Evolutionary conservation across 768 basidiomycete genomes (phyloP), one percentile per base, ranked within the genome.

Genomic region (Trametes cinnabarina): DNA sequence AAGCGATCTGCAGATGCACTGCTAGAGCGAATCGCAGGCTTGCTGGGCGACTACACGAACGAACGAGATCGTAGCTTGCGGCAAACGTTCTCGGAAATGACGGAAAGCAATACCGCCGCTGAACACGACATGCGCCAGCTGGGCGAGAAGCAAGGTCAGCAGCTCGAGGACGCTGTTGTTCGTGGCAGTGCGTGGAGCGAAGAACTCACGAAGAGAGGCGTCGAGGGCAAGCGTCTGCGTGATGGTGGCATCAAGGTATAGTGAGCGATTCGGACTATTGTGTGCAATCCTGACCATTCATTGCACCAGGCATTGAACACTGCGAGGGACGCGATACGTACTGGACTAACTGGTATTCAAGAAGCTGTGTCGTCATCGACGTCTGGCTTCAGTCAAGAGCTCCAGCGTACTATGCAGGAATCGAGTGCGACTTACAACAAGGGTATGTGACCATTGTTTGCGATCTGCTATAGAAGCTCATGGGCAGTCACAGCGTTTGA

Each of bases 1-100:
- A 83, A 87, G 23, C 82, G 79, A 47, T 82, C 88, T 1, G 88
- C 85, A 57, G 84, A 86, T 40, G 87, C 90, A 39, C 70, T 96
- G 12, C 71, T 94, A n/a, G 80, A 87, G 40, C 86, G 85, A 37
- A 79, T 96, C 48, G 88, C 90, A 0, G 76, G 77, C 3, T 76
- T 94, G 62, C 73, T 97, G 2, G 84, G 81, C 11, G 86, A 82
- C 25, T 95, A 88, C 69, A 79, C 86, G 28, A 72, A 80, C 41
- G 80, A 86, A 46, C 82, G 90, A 26, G 88, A 94, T 67, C 75
- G 78, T 15, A 82, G 82, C 19, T 73, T 94, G 51, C 78, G 80
- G 39, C 81, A 83, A 25, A 80, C 83, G 1, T 76, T 91, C 49
- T 74, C 73, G 1, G 68, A 72, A 40, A 73, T 90, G 23, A 77